phyloP scores from a whole-genome alignment of 768 basidiomycete genomes.

The Xerocomus spinulosus region DNA sequence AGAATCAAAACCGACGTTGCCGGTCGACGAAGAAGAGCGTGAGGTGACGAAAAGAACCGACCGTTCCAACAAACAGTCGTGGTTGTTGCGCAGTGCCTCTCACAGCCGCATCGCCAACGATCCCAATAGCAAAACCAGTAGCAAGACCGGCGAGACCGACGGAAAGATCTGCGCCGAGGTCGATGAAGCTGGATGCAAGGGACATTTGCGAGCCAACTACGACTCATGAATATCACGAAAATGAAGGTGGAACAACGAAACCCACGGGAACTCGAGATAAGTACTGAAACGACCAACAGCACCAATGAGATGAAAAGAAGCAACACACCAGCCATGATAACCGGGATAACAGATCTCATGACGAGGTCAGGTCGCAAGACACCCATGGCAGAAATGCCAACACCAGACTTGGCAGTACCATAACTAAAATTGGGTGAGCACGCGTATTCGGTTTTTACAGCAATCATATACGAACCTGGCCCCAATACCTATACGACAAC shows the following conservation, averaged over 20 bases:
- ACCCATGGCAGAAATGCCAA: constrained; percentile 93
- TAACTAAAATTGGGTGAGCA: too few relatives aligned
- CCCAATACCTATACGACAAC: too few relatives aligned
- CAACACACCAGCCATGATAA: constrained; percentile 98
- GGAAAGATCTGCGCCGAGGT: constrained; percentile 87
- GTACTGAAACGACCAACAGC: constrained; percentile 79
- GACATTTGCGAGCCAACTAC: constrained; percentile 75
- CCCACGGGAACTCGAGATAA: constrained; percentile 71
- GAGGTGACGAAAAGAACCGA: constrained; percentile 27
- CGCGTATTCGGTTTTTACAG: too few relatives aligned
- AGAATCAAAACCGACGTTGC: too few relatives aligned
- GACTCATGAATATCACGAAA: neutral
- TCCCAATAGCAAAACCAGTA: constrained; percentile 92
- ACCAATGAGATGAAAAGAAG: neutral
- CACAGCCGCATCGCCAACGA: constrained; percentile 93
- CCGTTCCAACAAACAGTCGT: constrained; percentile 91
- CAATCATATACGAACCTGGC: too few relatives aligned
- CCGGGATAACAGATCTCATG: constrained; percentile 63
- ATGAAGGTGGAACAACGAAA: constrained; percentile 6
- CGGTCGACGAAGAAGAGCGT: too few relatives aligned
- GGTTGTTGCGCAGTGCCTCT: constrained; percentile 97
- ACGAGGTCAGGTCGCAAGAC: constrained; percentile 94
- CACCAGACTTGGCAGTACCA: constrained; percentile 95
- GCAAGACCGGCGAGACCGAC: constrained; percentile 90
- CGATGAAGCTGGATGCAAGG: constrained; percentile 82